phyloP scores from a whole-genome alignment of 805 yeast genomes.

The Pichia occidentalis region DNA sequence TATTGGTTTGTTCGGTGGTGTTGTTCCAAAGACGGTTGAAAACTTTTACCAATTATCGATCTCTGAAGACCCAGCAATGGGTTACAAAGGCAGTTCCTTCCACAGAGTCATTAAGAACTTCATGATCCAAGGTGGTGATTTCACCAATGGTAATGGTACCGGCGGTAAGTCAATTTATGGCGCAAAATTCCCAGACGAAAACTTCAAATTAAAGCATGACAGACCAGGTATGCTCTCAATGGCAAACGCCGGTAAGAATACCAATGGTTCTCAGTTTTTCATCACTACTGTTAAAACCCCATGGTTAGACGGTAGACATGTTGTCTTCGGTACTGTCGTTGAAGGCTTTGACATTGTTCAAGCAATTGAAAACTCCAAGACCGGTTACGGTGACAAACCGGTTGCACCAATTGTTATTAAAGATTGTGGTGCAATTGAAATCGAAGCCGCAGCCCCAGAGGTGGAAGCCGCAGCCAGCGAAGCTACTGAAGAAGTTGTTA shows the following conservation, averaged over 20 bases:
- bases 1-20: conserved; percentile 81
- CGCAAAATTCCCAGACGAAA: conserved; percentile 59
- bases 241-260: conserved; percentile 76
- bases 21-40: conserved; percentile 82
- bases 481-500: conserved; percentile 11
- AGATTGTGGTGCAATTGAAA: conserved; percentile 61
- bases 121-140: conserved; percentile 82
- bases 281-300: conserved; percentile 85
- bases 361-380: conserved; percentile 67
- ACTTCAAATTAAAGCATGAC: conserved; percentile 60
- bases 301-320: conserved; percentile 94
- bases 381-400: conserved; percentile 69
- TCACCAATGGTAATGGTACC: conserved; percentile 59
- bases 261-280: conserved; percentile 93
- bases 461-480: conserved; percentile 26
- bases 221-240: conserved; percentile 64
- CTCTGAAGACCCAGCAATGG: conserved; percentile 65
- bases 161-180: conserved; percentile 77
- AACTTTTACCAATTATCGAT: conserved; percentile 77
- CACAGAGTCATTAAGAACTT: conserved; percentile 67
- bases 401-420: conserved; percentile 54
- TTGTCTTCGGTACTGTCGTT: conserved; percentile 91
- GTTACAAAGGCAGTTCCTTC: conserved; percentile 57
- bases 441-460: conserved; percentile 17
- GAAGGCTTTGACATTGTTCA: conserved; percentile 81